phyloP scores from a whole-genome alignment of 1,284 basidiomycete species.

The Stygiomarasmius scandens region DNA sequence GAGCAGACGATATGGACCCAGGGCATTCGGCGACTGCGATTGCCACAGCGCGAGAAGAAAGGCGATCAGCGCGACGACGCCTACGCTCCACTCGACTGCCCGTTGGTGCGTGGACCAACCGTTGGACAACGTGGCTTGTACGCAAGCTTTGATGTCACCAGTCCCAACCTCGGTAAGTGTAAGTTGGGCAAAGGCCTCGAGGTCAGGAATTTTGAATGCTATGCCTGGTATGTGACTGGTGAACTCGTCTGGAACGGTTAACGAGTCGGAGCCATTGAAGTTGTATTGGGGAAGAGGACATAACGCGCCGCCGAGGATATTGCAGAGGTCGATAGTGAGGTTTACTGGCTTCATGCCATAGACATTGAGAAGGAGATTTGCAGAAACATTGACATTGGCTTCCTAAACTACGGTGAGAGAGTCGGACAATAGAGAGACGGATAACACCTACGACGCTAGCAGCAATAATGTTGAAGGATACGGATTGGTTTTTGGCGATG shows the following conservation, averaged over 20 bases:
- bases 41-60: conserved; percentile 71
- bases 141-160: conserved; percentile 79
- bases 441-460: conserved; percentile 68
- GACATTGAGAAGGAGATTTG: conserved; percentile 78
- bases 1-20: conserved; percentile 69
- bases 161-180: conserved; percentile 72
- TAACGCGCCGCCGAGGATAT: conserved; percentile 73
- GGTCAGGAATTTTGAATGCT: conserved; percentile 87
- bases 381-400: conserved; percentile 76
- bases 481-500: conserved; percentile 68
- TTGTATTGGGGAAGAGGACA: conserved; percentile 89
- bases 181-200: conserved; percentile 89
- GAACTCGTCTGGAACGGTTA: conserved; percentile 68
- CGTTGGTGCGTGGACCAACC: conserved; percentile 81
- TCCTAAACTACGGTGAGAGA: conserved; percentile 47
- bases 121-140: conserved; percentile 91
- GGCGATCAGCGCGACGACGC: conserved; percentile 68
- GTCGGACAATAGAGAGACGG: conserved; percentile 5
- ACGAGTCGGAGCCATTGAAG: conserved; percentile 80
- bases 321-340: conserved; percentile 78
- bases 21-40: conserved; percentile 51
- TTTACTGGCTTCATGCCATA: conserved; percentile 84
- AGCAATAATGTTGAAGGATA: conserved; percentile 76
- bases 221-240: conserved; percentile 71
- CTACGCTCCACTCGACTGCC: conserved; percentile 80